Base-by-base conservation (phyloP, 176 grass and related monocot species). In the Ampelocalamus luodianensis region DNA sequence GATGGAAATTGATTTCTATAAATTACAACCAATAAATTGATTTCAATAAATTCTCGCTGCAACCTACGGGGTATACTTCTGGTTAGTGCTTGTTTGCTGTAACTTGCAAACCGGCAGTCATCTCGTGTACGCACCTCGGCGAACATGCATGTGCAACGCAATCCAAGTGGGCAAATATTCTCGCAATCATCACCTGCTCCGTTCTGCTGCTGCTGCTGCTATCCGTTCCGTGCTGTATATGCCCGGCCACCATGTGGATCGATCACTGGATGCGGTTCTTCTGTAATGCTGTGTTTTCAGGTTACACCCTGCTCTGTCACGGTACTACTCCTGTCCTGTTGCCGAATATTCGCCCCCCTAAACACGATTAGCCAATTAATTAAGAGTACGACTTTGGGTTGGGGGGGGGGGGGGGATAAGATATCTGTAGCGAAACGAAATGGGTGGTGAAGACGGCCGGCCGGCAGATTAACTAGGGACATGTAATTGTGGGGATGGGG, bases 141-240 rank as follows among this genome's bases (percentile, higher is more conserved):
- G 27, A 10, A 48, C 56, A 32, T n/a, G 20, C 56, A 26, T 59
- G 74, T 77, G 53, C 29, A 10, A 20, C 59, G 50, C 13, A 10
- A 83, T 83, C 82, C 82, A 18, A 54, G 59, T 10, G 9, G 5
- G 59, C 82, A 76, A 42, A 84, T 73, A 65, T 84, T 54, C 82
- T 51, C 12, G 12, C 27, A 64, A 74, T 83, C 81, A 75, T 40
- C 70, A 1, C 27, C 37, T 26, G 9, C 16, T 14, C 42, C 16
- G 7, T 15, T 3, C 71, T 53, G 4, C 49, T 6, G 20, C 34
- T 12, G 2, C 66, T n/a, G 2, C 5, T 53, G 9, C 12, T 60
- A 13, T 7, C 18, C 16, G 80, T 16, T 11, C 18, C 16, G 80
- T 16, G 23, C 53, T 29, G 11, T 16, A 8, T 14, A 5, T 20